A percentile compares a stretch with the other conserved stretches of the same genome.
Evolutionary conservation across 2,329 filamentous ascomycete genomes (phyloP).

Genomic region (Ampelomyces quisqualis): DNA sequence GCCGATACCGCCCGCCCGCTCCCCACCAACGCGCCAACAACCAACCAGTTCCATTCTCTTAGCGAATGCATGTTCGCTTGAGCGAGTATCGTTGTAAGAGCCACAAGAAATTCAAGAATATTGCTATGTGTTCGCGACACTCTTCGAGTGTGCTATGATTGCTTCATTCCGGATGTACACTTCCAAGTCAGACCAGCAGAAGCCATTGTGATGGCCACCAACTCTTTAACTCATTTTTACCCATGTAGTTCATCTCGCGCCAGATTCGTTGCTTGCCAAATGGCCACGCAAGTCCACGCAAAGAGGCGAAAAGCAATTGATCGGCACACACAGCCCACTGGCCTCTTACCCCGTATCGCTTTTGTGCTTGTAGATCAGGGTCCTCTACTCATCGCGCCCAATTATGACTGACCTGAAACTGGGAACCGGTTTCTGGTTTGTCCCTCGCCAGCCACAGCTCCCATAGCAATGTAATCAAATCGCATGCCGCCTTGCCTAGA

Average conservation of each 20-base stretch:
- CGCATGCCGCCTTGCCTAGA: conserved; percentile 9
- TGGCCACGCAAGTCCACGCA: conserved; percentile 9
- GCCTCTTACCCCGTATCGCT: conserved; percentile 16
- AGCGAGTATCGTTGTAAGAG: conserved; percentile 18
- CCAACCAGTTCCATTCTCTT: conserved; percentile 18
- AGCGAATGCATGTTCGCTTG: conserved; percentile 28
- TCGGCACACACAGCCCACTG: conserved; percentile 25
- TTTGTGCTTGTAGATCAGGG: conserved; percentile 27
- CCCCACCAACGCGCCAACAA: conserved; percentile 12
- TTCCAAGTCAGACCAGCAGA: conserved; percentile 5
- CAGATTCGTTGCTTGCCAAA: conserved; percentile 15
- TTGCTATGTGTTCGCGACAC: conserved; percentile 5
- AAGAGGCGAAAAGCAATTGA: conserved; percentile 25
- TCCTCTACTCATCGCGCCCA: conserved; percentile 11
- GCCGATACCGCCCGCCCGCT: conserved; percentile 16
- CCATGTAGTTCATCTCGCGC: conserved; percentile 11
- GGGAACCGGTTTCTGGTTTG: conserved; percentile 14
- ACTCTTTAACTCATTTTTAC: conserved; percentile 17
- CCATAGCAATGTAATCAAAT: conserved; percentile 21
- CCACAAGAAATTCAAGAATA: conserved; percentile 8
- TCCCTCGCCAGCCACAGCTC: conserved; percentile 35
- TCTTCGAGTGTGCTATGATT: conserved; percentile 15
- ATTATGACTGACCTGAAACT: conserved; percentile 11
- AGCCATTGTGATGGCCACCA: conserved; percentile 12
- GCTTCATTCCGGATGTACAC: conserved; percentile 15